Base-by-base conservation (phyloP, 2,329 filamentous ascomycete genomes). In the Fusarium sp. region DNA sequence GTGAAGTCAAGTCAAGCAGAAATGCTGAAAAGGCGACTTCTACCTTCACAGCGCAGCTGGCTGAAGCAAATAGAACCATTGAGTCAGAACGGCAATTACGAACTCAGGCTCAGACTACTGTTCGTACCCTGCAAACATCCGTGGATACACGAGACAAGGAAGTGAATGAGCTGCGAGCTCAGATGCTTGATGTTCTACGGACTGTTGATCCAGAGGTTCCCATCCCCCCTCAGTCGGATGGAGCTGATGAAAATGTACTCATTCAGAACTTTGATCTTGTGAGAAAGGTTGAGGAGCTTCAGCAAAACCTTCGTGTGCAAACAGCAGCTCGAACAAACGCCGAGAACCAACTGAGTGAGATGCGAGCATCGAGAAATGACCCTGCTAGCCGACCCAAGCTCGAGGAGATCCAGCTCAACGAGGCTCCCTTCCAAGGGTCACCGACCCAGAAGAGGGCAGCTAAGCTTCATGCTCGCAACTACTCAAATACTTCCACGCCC, bases 11-110 rank as follows among this genome's bases (percentile, higher is more conserved):
- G 84, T 91, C 91, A 26, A 96, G 92, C 79, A 91, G 96, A 68
- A 96, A 93, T 80, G 96, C 95, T 8, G 96, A 98, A 83, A 97
- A 98, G 81, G 89, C 91, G 28, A 92, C 94, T 24, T 97, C 94
- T 2, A 93, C 91, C 41, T 89, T 92, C 67, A 94, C 92, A 12
- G 90, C 93, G 28, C 95, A 98, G 80, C 87, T 98, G 34, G 94
- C 95, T 14, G 96, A 98, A 81, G 91, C 91, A 20, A 97, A 98
- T 78, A 91, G 95, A 38, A 96, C 92, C 62, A 89, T 98, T 28
- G 96, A 98, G 78, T 95, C 95, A 3, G 96, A 98, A 82, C 89
- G 93, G 55, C 95, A 98, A 78, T 85, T 97, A 62, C 93, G 94
- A 42, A 89, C 87, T 6, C 96, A 98, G 81, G 94, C 95, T 17